phyloP scores from a whole-genome alignment of 2,329 filamentous ascomycete genomes.

The Neopestalotiopsis sp. region DNA sequence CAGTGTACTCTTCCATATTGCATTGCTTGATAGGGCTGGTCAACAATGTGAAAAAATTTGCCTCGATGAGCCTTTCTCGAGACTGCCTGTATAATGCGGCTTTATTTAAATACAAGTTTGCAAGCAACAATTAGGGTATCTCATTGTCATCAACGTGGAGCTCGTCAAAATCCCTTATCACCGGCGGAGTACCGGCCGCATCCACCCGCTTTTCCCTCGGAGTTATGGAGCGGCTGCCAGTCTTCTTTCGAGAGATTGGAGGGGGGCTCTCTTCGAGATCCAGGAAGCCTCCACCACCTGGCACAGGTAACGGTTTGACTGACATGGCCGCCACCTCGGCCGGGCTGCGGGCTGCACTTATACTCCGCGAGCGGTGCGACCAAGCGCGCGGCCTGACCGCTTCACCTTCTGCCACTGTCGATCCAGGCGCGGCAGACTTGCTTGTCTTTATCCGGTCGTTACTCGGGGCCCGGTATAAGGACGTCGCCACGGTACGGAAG shows the following conservation, averaged over 20 bases:
- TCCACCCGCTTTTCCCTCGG: constrained; percentile 21
- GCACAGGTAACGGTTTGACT: constrained; percentile 23
- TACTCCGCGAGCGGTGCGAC: constrained; percentile 26
- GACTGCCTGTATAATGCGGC: no score
- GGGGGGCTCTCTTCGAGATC: constrained; percentile 24
- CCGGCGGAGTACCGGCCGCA: constrained; percentile 24
- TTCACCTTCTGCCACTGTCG: constrained; percentile 20
- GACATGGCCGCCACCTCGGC: neutral
- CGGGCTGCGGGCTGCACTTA: constrained; percentile 20
- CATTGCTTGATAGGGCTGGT: no score
- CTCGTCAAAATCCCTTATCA: constrained; percentile 37
- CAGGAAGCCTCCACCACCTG: constrained; percentile 27
- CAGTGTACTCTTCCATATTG: no score
- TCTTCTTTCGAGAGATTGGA: neutral
- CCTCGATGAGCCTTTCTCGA: no score
- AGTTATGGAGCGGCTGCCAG: neutral
- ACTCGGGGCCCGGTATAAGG: constrained; percentile 4
- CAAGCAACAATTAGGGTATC: constrained; percentile 20
- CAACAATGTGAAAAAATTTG: no score
- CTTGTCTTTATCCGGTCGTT: constrained; percentile 21
- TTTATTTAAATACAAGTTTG: no score
- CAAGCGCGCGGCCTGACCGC: constrained; percentile 17
- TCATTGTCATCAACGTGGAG: constrained; percentile 25
- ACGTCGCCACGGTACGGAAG: constrained; percentile 21
- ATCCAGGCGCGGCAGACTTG: constrained; percentile 18